phyloP scores from a whole-genome alignment of 2,329 filamentous ascomycete species.

The Monosporascus sp. region DNA sequence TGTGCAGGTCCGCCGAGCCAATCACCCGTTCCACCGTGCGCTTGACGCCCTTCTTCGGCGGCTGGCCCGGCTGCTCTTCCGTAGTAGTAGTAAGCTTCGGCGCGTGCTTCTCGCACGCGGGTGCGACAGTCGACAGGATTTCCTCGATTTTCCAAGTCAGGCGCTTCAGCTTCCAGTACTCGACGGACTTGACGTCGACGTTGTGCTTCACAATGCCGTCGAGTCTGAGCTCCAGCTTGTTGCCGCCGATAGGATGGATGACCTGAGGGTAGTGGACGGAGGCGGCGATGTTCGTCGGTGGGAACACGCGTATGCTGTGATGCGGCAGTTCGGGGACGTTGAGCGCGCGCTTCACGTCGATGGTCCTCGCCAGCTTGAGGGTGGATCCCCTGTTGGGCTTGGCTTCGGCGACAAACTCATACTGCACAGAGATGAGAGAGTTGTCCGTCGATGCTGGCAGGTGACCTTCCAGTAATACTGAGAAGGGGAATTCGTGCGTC shows the following conservation, averaged over 20 bases:
- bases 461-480: conserved; percentile 76
- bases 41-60: conserved; percentile 57
- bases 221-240: conserved; percentile 73
- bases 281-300: conserved; percentile 88
- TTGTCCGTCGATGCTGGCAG: conserved; percentile 81
- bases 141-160: conserved; percentile 93
- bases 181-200: conserved; percentile 63
- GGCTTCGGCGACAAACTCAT: conserved; percentile 68
- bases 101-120: conserved; percentile 73
- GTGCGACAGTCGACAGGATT: conserved; percentile 70
- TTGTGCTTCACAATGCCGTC: conserved; percentile 77
- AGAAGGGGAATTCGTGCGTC: conserved; percentile 80
- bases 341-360: conserved; percentile 76
- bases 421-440: conserved; percentile 66
- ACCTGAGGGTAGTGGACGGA: conserved; percentile 76
- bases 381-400: conserved; percentile 51
- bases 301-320: conserved; percentile 89
- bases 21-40: conserved; percentile 74
- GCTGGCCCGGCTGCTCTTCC: conserved; percentile 33
- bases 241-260: conserved; percentile 79
- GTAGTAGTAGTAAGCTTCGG: conserved; percentile 33
- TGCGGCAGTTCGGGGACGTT: conserved; percentile 70
- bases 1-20: conserved; percentile 75
- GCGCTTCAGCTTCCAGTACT: conserved; percentile 83
- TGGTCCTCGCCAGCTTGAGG: conserved; percentile 59